phyloP scores from a whole-genome alignment of 179 eudicot species.

The Corrigiola litoralis region DNA sequence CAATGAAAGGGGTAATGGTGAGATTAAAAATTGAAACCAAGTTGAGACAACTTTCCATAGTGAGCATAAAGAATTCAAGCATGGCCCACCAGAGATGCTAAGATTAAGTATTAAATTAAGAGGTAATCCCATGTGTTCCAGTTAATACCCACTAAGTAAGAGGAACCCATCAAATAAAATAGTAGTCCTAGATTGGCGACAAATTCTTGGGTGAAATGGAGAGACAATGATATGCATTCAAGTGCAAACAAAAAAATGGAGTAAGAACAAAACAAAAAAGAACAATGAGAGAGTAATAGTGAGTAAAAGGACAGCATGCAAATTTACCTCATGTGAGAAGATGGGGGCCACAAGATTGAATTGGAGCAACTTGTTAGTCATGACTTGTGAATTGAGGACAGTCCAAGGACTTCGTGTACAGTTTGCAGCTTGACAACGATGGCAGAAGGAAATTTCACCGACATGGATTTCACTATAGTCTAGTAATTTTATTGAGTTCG shows the following conservation, averaged over 20 bases:
- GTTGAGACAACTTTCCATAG: no score
- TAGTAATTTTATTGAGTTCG: no score
- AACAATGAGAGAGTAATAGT: no score
- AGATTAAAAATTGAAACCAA: no score
- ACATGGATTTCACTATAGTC: constrained; percentile 5
- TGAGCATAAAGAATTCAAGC: no score
- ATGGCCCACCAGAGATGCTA: background rate
- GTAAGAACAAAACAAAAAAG: background rate
- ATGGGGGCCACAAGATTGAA: constrained; percentile 7
- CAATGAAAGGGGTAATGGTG: no score
- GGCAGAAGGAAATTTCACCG: background rate
- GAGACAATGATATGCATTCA: background rate
- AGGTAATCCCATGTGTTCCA: constrained; percentile 9
- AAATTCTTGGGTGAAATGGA: background rate
- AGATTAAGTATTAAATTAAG: constrained; percentile 1
- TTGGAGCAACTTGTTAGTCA: background rate
- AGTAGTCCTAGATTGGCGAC: background rate
- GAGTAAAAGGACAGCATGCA: no score
- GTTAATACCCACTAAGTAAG: constrained; percentile 13
- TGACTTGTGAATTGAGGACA: background rate
- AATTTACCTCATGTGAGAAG: no score
- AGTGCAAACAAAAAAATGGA: background rate
- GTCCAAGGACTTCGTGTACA: background rate
- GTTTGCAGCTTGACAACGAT: background rate
- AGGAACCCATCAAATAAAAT: background rate